These are phyloP conservation scores for Colletotrichum caudatum DNA, from an alignment of 2,329 filamentous ascomycete species.

Conservation along the genomic window DNA sequence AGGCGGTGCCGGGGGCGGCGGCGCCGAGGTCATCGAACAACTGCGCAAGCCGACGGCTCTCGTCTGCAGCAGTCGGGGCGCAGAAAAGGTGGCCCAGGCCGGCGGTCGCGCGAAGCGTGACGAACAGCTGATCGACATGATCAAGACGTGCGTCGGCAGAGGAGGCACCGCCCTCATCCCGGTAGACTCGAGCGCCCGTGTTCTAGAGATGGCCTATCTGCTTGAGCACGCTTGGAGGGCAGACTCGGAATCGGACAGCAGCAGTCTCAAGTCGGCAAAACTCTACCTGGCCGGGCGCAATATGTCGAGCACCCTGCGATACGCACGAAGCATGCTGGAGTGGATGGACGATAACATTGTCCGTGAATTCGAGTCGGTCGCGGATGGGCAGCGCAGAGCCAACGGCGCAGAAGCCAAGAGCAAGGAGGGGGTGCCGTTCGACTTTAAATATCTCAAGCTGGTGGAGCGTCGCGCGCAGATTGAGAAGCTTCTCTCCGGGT, in stretches of 20 bases:
- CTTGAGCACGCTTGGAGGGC: conserved; percentile 91
- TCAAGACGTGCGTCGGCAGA: conserved; percentile 80
- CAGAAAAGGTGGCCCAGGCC: conserved; percentile 76
- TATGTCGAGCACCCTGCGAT: conserved; percentile 87
- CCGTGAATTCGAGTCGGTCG: conserved; percentile 85
- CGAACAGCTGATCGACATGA: conserved; percentile 84
- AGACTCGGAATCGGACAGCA: conserved; percentile 66
- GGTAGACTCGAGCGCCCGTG: conserved; percentile 93
- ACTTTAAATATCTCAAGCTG: conserved; percentile 86
- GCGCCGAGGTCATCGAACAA: conserved; percentile 92
- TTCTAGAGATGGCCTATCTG: conserved; percentile 91
- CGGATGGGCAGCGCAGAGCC: conserved; percentile 62
- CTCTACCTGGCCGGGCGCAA: conserved; percentile 90
- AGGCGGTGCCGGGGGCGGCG: conserved; percentile 81
- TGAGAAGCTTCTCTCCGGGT: conserved; percentile 71
- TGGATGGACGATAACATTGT: conserved; percentile 99
- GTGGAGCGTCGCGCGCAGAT: conserved; percentile 87
- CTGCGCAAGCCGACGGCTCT: conserved; percentile 92
- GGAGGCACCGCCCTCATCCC: conserved; percentile 94
- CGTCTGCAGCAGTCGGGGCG: conserved; percentile 88
- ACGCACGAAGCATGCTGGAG: conserved; percentile 95
- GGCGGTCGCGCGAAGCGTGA: conserved; percentile 85
- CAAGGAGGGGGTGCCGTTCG: conserved; percentile 80
- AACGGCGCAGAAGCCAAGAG: conserved; percentile 61
- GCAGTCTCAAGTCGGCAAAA: conserved; percentile 64